Conservation (phyloP, 2,329 filamentous ascomycete genomes). For the Paecilomyces sp. region DNA sequence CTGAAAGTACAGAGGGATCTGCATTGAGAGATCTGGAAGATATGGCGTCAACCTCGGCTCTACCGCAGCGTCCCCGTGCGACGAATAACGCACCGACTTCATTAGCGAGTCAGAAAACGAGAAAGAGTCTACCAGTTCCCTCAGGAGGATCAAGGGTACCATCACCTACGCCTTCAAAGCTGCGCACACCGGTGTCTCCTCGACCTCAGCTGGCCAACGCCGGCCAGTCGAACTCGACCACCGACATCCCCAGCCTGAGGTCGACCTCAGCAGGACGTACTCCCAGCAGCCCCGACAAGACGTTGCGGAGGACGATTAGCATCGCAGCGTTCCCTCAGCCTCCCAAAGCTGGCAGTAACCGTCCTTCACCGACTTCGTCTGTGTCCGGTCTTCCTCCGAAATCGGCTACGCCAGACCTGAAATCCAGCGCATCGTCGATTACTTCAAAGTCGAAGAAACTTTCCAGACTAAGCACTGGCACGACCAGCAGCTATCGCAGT, state of each 20-base stretch:
- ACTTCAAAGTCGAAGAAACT: conserved; percentile 46
- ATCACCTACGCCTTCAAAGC: conserved; percentile 45
- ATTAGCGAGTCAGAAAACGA: background rate
- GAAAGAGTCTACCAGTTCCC: conserved; percentile 52
- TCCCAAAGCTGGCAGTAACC: conserved; percentile 55
- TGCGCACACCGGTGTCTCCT: conserved; percentile 53
- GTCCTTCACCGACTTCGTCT: conserved; percentile 55
- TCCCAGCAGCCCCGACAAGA: conserved; percentile 52
- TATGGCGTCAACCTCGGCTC: conserved; percentile 45
- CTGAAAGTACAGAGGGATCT: background rate
- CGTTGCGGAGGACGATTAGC: conserved; percentile 79
- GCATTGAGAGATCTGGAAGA: background rate
- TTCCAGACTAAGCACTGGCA: conserved; percentile 50
- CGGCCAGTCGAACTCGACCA: conserved; percentile 41
- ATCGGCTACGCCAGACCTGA: conserved; percentile 39
- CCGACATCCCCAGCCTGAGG: conserved; percentile 51
- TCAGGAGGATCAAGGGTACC: conserved; percentile 37
- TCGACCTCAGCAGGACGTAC: conserved; percentile 50
- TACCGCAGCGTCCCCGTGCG: conserved; percentile 58
- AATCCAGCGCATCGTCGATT: conserved; percentile 20
- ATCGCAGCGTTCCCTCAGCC: conserved; percentile 92
- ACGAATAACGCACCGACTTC: conserved; percentile 57
- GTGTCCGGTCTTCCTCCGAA: conserved; percentile 24
- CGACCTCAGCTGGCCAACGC: conserved; percentile 46
- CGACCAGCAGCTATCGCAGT: conserved; percentile 43